Evolutionary conservation across 2,329 filamentous ascomycete species (phyloP), one percentile per base, ranked within the genome.

Genomic region (Fusarium ramigenum): DNA sequence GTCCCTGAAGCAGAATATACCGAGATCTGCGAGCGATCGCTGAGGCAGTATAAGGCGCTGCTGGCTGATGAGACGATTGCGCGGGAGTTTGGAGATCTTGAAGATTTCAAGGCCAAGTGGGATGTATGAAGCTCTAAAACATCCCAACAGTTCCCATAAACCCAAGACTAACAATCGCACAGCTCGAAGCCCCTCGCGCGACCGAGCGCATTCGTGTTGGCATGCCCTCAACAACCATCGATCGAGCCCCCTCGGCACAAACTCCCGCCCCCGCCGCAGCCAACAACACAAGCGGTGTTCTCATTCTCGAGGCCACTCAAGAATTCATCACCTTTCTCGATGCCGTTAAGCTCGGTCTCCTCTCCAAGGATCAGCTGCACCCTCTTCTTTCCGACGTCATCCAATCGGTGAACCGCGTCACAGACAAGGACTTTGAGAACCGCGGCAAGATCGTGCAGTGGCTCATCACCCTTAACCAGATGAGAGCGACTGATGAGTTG

Each of bases 291-390:
- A 88, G 87, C 70, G 89, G 90, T 15, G 85, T 90, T 7, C 83
- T 98, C 40, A 97, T 98, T 66, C 86, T 97, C 46, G 92, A 96
- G 73, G 96, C 96, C 4, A 98, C 96, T 2, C 95, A 99, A 82
- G 97, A 98, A 81, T 99, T 99, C 82, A 99, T 99, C 82, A 99
- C 96, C 0, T 96, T 99, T 80, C 89, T 99, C 59, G 96, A 99
- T 80, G 97, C 96, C 21, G 88, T 99, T 77, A 95, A 95, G 80
- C 90, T 99, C 61, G 95, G 96, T 49, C 90, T 98, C 78, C 87
- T 97, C 16, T 96, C 96, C 53, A 99, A 99, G 80, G 96, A 98
- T 82, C 95, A 96, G 72, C 86, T 99, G n/a, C 97, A 99, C 80
- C 96, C 96, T 7, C 86, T 99, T 25, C 88, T 99, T 5, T 96